Base-by-base conservation (phyloP, 441 rosid genomes). In the Sinapis alba region DNA sequence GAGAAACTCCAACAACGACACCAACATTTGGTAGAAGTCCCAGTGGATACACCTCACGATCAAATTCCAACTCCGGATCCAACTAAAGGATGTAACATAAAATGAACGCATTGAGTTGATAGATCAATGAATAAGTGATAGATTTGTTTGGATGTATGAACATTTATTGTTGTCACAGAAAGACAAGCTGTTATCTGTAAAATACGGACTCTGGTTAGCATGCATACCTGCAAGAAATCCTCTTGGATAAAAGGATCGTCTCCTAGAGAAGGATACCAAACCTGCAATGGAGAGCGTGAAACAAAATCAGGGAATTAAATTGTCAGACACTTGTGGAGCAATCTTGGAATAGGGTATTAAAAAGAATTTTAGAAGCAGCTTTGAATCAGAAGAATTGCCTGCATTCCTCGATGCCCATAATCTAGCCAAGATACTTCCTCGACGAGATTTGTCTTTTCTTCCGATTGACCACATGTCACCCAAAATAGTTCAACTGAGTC, bases 341-440 rank as follows among this genome's bases (percentile, higher is more conserved):
- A 24, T 21, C 73, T 13, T 19, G 56, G n/a, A 32, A 21, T n/a
- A 56, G 41, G 36, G 23, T 63, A 70, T 66, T 38, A 75, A 2
- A 15, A 63, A n/a, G 53, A 63, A 72, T 16, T 65, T 62, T 9
- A 41, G 60, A 71, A 53, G 70, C 18, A 74, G 65, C 9, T 71
- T 74, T 58, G 58, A 63, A 68, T 68, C 63, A 62, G 77, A 74
- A 58, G 79, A 68, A 21, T 87, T 83, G 91, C 99, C 95, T 96
- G 99, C 99, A 96, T 96, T 84, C 98, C 99, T 81, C 97, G 85
- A 74, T 92, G 90, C 21, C 99, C 98, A 58, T 96, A 96, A 85
- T 93, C 99, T 80, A 96, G 85, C 99, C 99, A 96, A 67, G 99
- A 93, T 34, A 96, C 97, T 68, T 94, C 99, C 83, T 93, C 99